These are phyloP conservation scores for Talaromyces atroroseus DNA, from an alignment of 2,329 filamentous ascomycete species.

Conservation along the genomic window DNA sequence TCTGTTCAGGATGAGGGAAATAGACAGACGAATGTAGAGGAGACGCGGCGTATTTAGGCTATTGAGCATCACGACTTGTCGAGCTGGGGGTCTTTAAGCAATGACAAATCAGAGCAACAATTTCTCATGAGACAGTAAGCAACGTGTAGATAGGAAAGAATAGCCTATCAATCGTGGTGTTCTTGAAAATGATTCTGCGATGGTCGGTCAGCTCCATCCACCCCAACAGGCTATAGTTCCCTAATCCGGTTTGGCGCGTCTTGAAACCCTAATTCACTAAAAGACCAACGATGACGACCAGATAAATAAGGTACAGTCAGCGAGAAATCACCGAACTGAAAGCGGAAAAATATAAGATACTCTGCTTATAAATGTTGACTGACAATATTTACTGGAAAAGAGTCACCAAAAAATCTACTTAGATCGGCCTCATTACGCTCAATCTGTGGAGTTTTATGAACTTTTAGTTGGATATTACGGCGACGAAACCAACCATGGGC, in stretches of 20 bases:
- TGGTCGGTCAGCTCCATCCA: not conserved
- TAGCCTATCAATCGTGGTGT: not conserved
- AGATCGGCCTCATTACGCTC: not conserved
- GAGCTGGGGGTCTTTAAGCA: not conserved
- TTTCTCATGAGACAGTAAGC: not conserved
- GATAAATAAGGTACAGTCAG: not conserved
- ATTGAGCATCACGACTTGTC: not conserved
- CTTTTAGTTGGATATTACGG: not conserved
- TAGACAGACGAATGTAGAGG: not conserved
- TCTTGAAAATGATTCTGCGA: not conserved
- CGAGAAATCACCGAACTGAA: not conserved
- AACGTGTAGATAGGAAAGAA: not conserved
- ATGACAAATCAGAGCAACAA: not conserved
- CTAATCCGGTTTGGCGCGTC: not conserved
- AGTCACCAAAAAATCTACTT: not conserved
- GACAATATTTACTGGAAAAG: not conserved
- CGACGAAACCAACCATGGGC: slow-evolving; percentile 18
- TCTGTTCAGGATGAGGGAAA: not conserved
- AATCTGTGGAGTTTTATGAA: not conserved
- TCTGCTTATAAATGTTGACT: not conserved
- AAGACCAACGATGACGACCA: not conserved
- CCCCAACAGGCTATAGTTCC: not conserved
- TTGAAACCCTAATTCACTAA: not conserved
- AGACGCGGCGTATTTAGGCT: not conserved
- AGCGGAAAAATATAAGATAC: not conserved